phyloP scores from a whole-genome alignment of 2,329 filamentous ascomycete genomes.

The Ceratocystis huliohia region DNA sequence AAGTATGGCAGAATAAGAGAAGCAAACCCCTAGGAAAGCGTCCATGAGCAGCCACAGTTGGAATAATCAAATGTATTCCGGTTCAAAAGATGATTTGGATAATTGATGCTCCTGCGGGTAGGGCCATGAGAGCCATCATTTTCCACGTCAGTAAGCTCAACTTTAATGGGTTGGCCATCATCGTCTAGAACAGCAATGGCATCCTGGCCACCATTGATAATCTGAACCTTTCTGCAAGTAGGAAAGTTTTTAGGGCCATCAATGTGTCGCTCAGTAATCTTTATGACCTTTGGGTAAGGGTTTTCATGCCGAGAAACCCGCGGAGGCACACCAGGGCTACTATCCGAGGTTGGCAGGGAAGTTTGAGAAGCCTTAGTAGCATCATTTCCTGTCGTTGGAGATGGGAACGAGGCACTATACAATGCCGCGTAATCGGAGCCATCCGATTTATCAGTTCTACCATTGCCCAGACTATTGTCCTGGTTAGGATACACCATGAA shows the following conservation, averaged over 20 bases:
- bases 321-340: background rate
- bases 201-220: constrained; percentile 31
- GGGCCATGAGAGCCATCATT: background rate
- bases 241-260: constrained; percentile 26
- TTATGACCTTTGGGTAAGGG: constrained; percentile 40
- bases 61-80: background rate
- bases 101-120: background rate
- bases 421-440: background rate
- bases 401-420: constrained; percentile 18
- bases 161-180: constrained; percentile 31
- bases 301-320: background rate
- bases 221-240: constrained; percentile 37
- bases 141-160: constrained; percentile 34
- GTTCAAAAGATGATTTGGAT: background rate
- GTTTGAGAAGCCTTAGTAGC: constrained; percentile 2
- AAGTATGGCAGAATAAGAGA: background rate
- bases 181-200: constrained; percentile 29
- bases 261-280: constrained; percentile 42
- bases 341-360: background rate
- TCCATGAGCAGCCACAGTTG: constrained; percentile 17
- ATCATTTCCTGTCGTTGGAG: constrained; percentile 12
- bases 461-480: constrained; percentile 31
- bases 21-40: constrained; percentile 12
- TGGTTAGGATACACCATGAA: constrained; percentile 45
- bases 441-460: background rate